phyloP scores from a whole-genome alignment of 2,329 filamentous ascomycete species.

The Gliomastix tumulicola region DNA sequence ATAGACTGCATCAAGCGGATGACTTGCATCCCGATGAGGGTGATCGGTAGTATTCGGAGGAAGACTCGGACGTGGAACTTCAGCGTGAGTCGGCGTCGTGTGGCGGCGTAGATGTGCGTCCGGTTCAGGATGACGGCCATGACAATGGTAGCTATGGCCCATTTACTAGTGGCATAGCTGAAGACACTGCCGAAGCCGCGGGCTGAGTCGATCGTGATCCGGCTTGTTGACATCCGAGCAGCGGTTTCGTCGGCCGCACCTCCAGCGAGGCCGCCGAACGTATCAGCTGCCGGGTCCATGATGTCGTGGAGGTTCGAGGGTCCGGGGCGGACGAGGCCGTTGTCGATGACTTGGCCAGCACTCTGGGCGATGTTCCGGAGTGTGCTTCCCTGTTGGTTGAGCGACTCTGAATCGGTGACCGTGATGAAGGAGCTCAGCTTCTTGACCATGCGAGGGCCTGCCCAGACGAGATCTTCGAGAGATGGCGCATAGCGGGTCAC shows the following conservation, averaged over 20 bases:
- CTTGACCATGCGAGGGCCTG: constrained; percentile 63
- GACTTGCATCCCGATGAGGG: constrained; percentile 63
- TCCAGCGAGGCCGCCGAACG: constrained; percentile 1
- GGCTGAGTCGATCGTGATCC: constrained; percentile 48
- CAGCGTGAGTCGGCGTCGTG: constrained; percentile 70
- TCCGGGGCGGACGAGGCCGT: constrained; percentile 10
- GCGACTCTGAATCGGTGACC: background rate
- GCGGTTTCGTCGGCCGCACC: constrained; percentile 4
- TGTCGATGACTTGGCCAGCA: background rate
- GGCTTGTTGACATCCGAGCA: no score
- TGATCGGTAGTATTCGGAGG: constrained; percentile 64
- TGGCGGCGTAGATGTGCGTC: constrained; percentile 89
- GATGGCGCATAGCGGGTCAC: constrained; percentile 55
- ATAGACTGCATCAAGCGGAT: constrained; percentile 71
- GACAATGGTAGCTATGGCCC: constrained; percentile 82
- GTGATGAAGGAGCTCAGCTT: constrained; percentile 57
- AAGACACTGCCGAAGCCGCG: constrained; percentile 80
- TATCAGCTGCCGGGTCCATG: constrained; percentile 14
- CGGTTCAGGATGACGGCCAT: constrained; percentile 86
- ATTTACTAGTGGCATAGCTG: constrained; percentile 83
- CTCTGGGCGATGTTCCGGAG: background rate
- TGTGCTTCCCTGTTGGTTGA: background rate
- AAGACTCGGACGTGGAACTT: constrained; percentile 65
- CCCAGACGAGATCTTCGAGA: constrained; percentile 61
- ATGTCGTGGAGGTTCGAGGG: constrained; percentile 18